Evolutionary conservation across 768 basidiomycete species (phyloP), one percentile per base, ranked within the genome.

Genomic region (Collybia sp.): DNA sequence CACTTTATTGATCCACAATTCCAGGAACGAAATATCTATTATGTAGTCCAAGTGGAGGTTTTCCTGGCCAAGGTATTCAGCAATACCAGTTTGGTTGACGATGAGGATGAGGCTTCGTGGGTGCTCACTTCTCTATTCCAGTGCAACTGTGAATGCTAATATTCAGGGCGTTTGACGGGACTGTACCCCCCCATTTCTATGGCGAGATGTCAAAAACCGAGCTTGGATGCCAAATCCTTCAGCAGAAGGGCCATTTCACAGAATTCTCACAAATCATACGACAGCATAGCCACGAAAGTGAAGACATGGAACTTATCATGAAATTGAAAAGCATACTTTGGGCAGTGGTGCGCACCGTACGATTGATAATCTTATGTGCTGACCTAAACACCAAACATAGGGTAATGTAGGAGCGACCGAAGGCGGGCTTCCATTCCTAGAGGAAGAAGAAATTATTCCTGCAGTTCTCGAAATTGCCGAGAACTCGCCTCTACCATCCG

Each of bases 121-220:
- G 71, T 66, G 38, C 25, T 47, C 18, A 30, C 32, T 38, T 47
- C 13, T 40, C 16, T 35, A 12, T 39, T n/a, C 32, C 10, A 12
- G 12, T 38, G 19, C 12, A 12, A 42, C 32, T 42, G 40, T 52
- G 25, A 45, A 51, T 20, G 20, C 38, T 45, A 32, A 3, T 16
- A 9, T 16, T 6, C 56, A 86, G 84, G n/a, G 75, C 77, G 15
- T 90, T 88, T 47, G 93, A 93, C 43, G 88, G 87, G 11, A 84
- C 85, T 10, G 89, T 93, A 11, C 96, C 95, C 2, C 83, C 88
- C 1, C 94, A 99, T 63, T 98, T 99, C 65, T 95, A 97, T 56
- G 95, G 95, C 16, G 95, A 97, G 64, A 89, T 98, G 79, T 86
- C 93, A 39, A 97, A 96, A 64, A 98, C 96, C 2, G 88, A 89